Evolutionary conservation across 768 basidiomycete species (phyloP), one percentile per base, ranked within the genome.

Genomic region (Pisolithus orientalis): DNA sequence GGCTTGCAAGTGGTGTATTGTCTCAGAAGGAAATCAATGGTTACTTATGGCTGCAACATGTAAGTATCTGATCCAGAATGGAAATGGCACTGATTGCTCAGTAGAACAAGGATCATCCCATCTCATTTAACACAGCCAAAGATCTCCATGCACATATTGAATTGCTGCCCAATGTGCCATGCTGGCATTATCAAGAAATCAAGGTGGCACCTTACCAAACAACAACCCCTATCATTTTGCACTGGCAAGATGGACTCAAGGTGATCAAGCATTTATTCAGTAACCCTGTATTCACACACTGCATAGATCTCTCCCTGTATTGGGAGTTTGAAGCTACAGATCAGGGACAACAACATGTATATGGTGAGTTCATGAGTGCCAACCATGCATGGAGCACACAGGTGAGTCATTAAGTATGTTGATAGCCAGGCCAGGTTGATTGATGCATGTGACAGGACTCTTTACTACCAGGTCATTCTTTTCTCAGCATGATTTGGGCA

Each of bases 401-500:
- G 60, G 65, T 59, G 44, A 31, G 53, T 27, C 25, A 38, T 39
- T 14, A 21, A 21, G 21, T 21, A 21, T 21, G 21, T 21, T 21
- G 21, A 21, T 28, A 9, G 6, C 21, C 21, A 6, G 14, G 6
- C 37, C 24, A 21, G 14, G 16, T 6, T 28, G 24, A 32, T 45
- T 25, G 32, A 21, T 17, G 16, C 24, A n/a, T 45, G 6, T 16
- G 25, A 53, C 38, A 56, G 51, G 38, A 29, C 28, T 13, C 5
- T 2, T 32, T 56, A 49, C 63, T 59, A 6, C 5, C 38, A 1
- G 67, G 66, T 1, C 55, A 60, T 3, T 66, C 66, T 0, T 51
- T 73, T 39, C 49, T 70, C 3, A 65, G 69, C 4, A 50, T 62
- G 0, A 58, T 72, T n/a, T 46, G 56, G 0, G 65, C 65, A 8